Percentiles rank a stretch among this genome's conserved stretches.
Evolutionary conservation across 495 filamentous ascomycete species (phyloP).

Genomic region (Tricharina praecox): DNA sequence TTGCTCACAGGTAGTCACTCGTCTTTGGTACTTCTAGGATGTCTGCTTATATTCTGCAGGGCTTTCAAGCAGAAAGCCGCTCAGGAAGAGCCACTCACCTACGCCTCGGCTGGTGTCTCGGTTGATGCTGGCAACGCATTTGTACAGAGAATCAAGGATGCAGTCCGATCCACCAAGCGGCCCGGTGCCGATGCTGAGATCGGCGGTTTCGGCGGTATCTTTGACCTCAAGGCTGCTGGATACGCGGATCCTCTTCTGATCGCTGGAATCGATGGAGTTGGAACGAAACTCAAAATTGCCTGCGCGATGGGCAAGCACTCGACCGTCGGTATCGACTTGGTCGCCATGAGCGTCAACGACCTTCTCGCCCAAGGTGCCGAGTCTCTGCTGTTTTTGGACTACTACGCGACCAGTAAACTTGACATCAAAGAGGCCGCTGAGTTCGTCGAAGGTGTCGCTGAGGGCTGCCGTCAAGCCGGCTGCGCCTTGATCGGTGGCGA

Average conservation of each 20-base stretch:
- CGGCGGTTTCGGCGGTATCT: constrained; percentile 84
- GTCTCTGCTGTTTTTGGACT: constrained; percentile 88
- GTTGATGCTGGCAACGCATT: constrained; percentile 84
- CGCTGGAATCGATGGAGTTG: constrained; percentile 85
- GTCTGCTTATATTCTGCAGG: too few species aligned
- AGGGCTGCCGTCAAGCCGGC: constrained; percentile 61
- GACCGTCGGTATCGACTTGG: constrained; percentile 87
- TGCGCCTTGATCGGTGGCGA: constrained; percentile 91
- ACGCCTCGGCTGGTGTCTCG: constrained; percentile 81
- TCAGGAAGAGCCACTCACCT: constrained; percentile 43
- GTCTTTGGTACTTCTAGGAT: too few species aligned
- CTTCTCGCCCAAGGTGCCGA: constrained; percentile 87
- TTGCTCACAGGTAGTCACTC: constrained; percentile 48
- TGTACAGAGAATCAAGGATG: constrained; percentile 71
- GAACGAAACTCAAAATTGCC: constrained; percentile 91
- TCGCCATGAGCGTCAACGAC: constrained; percentile 98
- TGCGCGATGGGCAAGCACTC: constrained; percentile 74
- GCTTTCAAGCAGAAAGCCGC: constrained; percentile 18
- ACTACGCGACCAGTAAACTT: constrained; percentile 77
- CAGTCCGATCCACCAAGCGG: constrained; percentile 59
- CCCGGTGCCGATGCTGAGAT: constrained; percentile 80
- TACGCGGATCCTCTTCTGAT: constrained; percentile 65
- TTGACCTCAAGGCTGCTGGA: constrained; percentile 62
- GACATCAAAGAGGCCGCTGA: constrained; percentile 55
- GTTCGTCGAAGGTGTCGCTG: constrained; percentile 75